Conservation (phyloP, 2,329 filamentous ascomycete species). For the Apiospora aurea region DNA sequence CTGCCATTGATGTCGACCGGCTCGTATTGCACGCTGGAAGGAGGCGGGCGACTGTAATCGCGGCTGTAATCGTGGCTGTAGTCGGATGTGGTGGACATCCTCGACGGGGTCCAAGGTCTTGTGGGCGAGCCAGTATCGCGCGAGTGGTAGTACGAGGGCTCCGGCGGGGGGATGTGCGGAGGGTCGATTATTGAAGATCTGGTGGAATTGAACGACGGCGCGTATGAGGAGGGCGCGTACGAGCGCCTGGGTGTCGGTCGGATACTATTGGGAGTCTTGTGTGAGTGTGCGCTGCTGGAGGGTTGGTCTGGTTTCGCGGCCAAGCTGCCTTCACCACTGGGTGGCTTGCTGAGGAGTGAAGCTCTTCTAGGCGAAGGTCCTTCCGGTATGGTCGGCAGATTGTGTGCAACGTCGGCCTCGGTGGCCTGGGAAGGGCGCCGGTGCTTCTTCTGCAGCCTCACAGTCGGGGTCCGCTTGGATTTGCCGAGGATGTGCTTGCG, state of each 20-base stretch:
- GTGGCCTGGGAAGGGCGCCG: slow-evolving; percentile 37
- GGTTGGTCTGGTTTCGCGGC: slow-evolving; percentile 28
- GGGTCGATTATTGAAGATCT: slow-evolving; percentile 63
- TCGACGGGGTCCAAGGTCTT: slow-evolving; percentile 65
- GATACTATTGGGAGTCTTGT: slow-evolving; percentile 50
- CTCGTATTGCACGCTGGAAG: slow-evolving; percentile 78
- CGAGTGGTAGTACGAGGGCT: slow-evolving; percentile 68
- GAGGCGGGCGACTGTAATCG: slow-evolving; percentile 76
- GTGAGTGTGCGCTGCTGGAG: slow-evolving; percentile 49
- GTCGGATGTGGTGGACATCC: slow-evolving; percentile 59
- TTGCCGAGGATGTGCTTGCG: slow-evolving; percentile 35
- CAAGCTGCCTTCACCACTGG: slow-evolving; percentile 29
- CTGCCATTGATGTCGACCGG: slow-evolving; percentile 88
- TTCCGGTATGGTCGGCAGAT: slow-evolving; percentile 59
- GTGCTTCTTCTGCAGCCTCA: slow-evolving; percentile 59
- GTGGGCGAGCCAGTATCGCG: slow-evolving; percentile 59
- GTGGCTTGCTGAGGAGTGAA: slow-evolving; percentile 42
- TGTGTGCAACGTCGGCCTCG: slow-evolving; percentile 45
- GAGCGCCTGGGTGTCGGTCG: slow-evolving; percentile 50
- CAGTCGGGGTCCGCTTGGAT: slow-evolving; percentile 44
- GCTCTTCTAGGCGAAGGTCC: slow-evolving; percentile 54
- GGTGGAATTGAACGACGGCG: slow-evolving; percentile 44
- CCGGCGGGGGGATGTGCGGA: slow-evolving; percentile 66
- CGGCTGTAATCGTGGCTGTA: slow-evolving; percentile 72
- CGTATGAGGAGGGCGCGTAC: slow-evolving; percentile 58